Conservation (phyloP, 176 grass and related monocot genomes). For the Alloteropsis semialata region DNA sequence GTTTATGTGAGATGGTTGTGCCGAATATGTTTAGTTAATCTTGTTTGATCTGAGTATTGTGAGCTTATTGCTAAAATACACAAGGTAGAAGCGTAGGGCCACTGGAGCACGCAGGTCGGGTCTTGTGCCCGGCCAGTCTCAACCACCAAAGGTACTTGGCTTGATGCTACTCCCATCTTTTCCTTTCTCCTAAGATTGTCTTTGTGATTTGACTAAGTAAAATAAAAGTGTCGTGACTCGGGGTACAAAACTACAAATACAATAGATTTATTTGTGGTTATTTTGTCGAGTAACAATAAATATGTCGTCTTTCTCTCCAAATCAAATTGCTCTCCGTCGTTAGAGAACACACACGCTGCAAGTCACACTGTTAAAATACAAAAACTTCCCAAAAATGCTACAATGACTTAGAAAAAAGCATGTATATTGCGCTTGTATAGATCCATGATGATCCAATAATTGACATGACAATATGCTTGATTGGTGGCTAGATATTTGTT, state of each 20-base stretch:
- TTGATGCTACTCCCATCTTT: not conserved
- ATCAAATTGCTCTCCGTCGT: not conserved
- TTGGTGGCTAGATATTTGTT: not conserved
- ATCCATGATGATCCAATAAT: not conserved
- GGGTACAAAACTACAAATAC: not conserved
- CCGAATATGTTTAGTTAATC: too few species aligned
- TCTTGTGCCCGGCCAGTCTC: not conserved
- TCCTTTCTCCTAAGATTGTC: conserved; percentile 3
- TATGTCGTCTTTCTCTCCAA: not conserved
- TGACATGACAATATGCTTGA: not conserved
- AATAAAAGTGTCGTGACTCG: not conserved
- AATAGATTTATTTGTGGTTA: not conserved
- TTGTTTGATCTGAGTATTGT: not conserved
- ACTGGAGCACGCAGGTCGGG: not conserved
- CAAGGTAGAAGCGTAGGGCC: not conserved
- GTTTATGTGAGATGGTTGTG: too few species aligned
- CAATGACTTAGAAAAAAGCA: not conserved
- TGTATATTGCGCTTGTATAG: not conserved
- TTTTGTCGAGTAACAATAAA: not conserved
- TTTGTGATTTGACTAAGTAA: not conserved
- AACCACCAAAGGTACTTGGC: conserved; percentile 5
- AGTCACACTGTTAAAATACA: too few species aligned
- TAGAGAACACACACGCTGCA: not conserved
- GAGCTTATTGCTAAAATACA: not conserved
- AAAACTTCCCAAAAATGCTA: too few species aligned